phyloP scores from a whole-genome alignment of 345 rosid genomes.

The Euphorbia peplus region DNA sequence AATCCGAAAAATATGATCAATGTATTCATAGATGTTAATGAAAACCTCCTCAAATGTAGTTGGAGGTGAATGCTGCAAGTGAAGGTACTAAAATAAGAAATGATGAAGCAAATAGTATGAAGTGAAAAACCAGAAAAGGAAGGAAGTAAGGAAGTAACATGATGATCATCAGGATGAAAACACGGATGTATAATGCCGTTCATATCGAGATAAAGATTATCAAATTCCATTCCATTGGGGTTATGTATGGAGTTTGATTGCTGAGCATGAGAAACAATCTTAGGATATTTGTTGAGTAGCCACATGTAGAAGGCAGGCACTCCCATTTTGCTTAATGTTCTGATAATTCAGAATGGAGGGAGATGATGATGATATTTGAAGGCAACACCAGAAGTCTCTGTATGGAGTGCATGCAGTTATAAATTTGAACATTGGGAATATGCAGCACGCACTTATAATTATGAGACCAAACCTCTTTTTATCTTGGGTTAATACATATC shows the following conservation, averaged over 20 bases:
- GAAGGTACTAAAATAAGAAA: no score
- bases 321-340: no score
- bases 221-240: slow-evolving; percentile 30
- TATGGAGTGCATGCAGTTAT: no score
- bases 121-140: no score
- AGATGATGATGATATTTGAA: no score
- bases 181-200: slow-evolving; percentile 37
- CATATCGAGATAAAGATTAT: slow-evolving; percentile 34
- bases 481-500: no score
- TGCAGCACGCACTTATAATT: no score
- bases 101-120: no score
- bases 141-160: slow-evolving; percentile 10
- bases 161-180: slow-evolving; percentile 30
- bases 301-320: slow-evolving; percentile 34
- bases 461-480: no score
- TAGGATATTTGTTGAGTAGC: slow-evolving; percentile 29
- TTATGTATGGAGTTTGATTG: not conserved
- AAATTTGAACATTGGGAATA: no score
- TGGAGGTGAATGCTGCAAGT: slow-evolving; percentile 25
- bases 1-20: slow-evolving; percentile 26
- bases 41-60: slow-evolving; percentile 24
- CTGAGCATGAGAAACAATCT: not conserved
- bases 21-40: slow-evolving; percentile 14
- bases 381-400: no score
- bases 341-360: no score